Evolutionary conservation across 2,329 filamentous ascomycete species (phyloP), one percentile per base, ranked within the genome.

Genomic region (Boeremia exigua): DNA sequence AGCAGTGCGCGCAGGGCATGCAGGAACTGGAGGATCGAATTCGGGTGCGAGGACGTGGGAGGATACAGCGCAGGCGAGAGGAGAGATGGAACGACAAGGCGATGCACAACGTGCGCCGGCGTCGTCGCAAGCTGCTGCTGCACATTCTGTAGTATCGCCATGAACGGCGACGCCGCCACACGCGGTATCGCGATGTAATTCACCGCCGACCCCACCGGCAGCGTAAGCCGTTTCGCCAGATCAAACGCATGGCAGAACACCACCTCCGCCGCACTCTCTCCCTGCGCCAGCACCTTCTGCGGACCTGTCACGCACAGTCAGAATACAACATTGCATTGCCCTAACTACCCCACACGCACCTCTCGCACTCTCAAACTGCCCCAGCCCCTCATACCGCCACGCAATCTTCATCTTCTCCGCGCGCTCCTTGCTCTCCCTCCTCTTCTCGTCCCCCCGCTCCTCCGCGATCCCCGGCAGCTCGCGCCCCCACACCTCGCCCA

Each of bases 331-430:
- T 58, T 44, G 47, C 54, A 70, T 70, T 51, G 45, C 38, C 29
- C 45, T 62, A 64, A 59, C 59, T 65, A 48, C 56, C 68, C 61
- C 63, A 54, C 36, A 72, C 84, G 77, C 81, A 89, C 88, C 87
- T 87, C 86, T 83, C 68, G 78, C 79, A 62, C 81, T 82, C 37
- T 86, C 86, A 65, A 87, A 88, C 62, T 89, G 88, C 14, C 90
- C 89, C 48, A 98, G 77, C 30, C 87, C 85, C 76, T 98, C 93
- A 78, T 99, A 99, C 74, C 95, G 85, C 95, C 95, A 99, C 3
- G 95, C 95, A 79, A 99, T 99, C 79, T 96, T 98, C 95, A 99
- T 98, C 76, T 88, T 93, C 29, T 81, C 72, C 39, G 71, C 66
- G 64, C 61, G 50, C 59, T 81, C 77, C 48, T 67, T 67, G 12